Evolutionary conservation across 1,284 basidiomycete species (phyloP).

Genomic region (Tilletiopsis washingtonensis): DNA sequence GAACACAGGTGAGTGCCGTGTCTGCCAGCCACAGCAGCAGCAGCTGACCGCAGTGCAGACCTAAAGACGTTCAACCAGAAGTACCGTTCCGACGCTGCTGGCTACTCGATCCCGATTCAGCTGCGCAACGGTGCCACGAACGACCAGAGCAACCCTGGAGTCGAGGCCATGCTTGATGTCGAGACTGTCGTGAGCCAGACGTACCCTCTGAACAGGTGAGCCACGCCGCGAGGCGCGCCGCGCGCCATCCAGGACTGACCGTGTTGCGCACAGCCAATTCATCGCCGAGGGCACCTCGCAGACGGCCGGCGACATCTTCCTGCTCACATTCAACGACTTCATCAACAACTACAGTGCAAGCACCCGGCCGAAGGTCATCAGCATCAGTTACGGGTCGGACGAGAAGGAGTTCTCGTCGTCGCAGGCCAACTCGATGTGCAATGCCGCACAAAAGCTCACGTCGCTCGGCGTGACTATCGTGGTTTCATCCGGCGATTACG

Average conservation of each 20-base stretch:
- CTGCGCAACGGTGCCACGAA: slow-evolving; percentile 7
- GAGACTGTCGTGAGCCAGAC: slow-evolving; percentile 8
- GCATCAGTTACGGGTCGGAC: slow-evolving; percentile 8
- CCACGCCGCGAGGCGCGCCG: no score
- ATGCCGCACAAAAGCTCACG: slow-evolving; percentile 10
- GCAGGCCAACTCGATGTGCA: slow-evolving; percentile 10
- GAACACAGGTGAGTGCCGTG: no score
- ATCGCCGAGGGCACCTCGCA: slow-evolving; percentile 3
- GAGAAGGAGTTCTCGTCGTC: slow-evolving; percentile 5
- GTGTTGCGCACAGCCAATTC: no score
- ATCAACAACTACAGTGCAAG: background rate
- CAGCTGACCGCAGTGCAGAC: slow-evolving; percentile 3
- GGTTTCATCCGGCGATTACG: slow-evolving; percentile 10
- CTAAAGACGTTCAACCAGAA: slow-evolving; percentile 7
- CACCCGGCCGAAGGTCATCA: slow-evolving; percentile 3
- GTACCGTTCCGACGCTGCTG: slow-evolving; percentile 8
- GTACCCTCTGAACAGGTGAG: slow-evolving; percentile 11
- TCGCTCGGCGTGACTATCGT: slow-evolving; percentile 13
- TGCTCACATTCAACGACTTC: slow-evolving; percentile 6
- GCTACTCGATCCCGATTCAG: slow-evolving; percentile 2
- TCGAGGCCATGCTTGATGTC: slow-evolving; percentile 12
- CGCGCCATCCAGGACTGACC: no score
- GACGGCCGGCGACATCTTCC: slow-evolving; percentile 11
- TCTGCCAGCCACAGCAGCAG: no score
- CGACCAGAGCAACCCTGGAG: slow-evolving; percentile 4